Evolutionary conservation across 345 rosid species (phyloP), one percentile per base, ranked within the genome.

Genomic region (Lumnitzera littorea): DNA sequence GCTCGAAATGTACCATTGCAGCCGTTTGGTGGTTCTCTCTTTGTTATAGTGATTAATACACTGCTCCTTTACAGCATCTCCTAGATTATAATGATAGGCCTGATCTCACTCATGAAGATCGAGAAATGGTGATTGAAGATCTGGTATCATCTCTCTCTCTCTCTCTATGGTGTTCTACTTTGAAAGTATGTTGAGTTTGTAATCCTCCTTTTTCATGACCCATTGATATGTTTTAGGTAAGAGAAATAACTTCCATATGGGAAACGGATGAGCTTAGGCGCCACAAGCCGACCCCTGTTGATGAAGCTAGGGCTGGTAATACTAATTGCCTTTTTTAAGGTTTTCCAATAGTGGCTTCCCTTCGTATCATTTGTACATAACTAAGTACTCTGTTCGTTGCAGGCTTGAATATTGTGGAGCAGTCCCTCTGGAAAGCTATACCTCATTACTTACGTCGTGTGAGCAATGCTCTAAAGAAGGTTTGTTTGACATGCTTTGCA

Each of bases 191-290:
- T 13, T 47, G 13, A 23, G 20, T 20, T 14, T 15, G 15, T 48
- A 5, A 25, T 24, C 41, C 27, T 49, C 16, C 12, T 48, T 60
- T 47, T 52, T 36, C 13, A 9, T 49, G 46, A 29, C 29, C 15
- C 53, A 49, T 20, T 24, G 12, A 29, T 61, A 12, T 74, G 36
- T 43, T 53, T 71, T 67, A 91, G 97, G 86, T 91, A 56, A 84
- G 96, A 74, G 98, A 91, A 80, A 86, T 88, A 68, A 86, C 88
- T 62, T 81, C 94, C 31, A 75, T 88, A 76, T 91, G 97, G 97
- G 96, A 91, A 80, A 91, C 96, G 23, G 97, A 91, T 71, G 97
- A 91, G 78, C 94, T 91, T 67, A 86, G 97, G 81, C 94, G 96
- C 65, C 96, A 86, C 65, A 86, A 78, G 68, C 97, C 97, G 15